These are phyloP conservation scores for Pseudofabraea citricarpa DNA, from an alignment of 2,329 filamentous ascomycete genomes.

Conservation along the genomic window DNA sequence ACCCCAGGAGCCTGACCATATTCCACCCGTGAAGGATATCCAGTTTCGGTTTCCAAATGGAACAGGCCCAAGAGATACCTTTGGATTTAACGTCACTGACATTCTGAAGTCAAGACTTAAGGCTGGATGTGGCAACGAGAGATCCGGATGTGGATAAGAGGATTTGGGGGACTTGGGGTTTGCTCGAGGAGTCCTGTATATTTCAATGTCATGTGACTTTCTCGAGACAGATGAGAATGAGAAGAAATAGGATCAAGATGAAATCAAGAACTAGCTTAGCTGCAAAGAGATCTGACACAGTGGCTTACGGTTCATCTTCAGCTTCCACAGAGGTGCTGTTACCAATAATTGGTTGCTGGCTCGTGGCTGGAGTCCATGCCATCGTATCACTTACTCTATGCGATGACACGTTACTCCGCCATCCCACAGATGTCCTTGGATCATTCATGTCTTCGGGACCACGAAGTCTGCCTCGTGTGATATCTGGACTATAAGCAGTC, in stretches of 20 bases:
- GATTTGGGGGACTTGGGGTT: slow-evolving; percentile 5
- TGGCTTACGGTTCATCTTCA: too few relatives aligned
- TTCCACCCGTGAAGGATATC: slow-evolving; percentile 41
- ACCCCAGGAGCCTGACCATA: slow-evolving; percentile 44
- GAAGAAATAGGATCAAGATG: too few relatives aligned
- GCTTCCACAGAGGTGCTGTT: too few relatives aligned
- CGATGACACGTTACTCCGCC: not conserved
- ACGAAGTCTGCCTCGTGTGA: slow-evolving; percentile 8
- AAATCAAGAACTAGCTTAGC: too few relatives aligned
- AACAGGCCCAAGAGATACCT: slow-evolving; percentile 37
- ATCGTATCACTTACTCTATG: not conserved
- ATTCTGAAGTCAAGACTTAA: slow-evolving; percentile 47
- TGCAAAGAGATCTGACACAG: too few relatives aligned
- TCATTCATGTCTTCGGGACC: not conserved
- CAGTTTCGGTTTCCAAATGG: slow-evolving; percentile 41
- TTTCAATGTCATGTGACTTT: slow-evolving; percentile 1
- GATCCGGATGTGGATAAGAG: slow-evolving; percentile 29
- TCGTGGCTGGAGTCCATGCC: slow-evolving; percentile 3
- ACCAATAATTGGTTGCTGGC: slow-evolving; percentile 2
- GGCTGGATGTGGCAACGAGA: slow-evolving; percentile 40
- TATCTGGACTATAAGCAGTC: slow-evolving; percentile 14
- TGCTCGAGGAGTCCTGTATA: slow-evolving; percentile 13
- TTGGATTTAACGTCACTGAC: slow-evolving; percentile 39
- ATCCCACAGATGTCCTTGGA: slow-evolving; percentile 2
- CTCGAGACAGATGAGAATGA: not conserved